These are phyloP conservation scores for Starmerella stellata DNA, from an alignment of 805 yeast genomes.

Conservation along the genomic window DNA sequence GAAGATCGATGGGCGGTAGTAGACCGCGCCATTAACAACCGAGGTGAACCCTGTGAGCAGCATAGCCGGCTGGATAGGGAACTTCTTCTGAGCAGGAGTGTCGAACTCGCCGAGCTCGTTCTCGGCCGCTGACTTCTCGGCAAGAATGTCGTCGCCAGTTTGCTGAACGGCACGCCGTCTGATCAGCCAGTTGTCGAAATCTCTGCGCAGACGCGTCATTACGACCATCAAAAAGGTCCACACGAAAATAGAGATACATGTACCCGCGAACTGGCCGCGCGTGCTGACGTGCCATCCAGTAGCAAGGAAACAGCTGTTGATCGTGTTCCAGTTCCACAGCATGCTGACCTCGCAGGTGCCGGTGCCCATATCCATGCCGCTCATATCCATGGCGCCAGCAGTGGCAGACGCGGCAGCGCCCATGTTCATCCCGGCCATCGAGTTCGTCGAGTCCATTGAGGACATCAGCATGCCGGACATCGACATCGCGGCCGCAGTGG, in stretches of 20 bases:
- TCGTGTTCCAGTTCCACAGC: slow-evolving; percentile 62
- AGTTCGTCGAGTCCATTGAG: not conserved
- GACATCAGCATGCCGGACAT: not conserved
- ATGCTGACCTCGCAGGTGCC: slow-evolving; percentile 27
- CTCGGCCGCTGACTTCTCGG: slow-evolving; percentile 1
- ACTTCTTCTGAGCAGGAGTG: not conserved
- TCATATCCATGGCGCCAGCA: slow-evolving; percentile 9
- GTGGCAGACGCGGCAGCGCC: slow-evolving; percentile 1
- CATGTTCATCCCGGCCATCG: slow-evolving; percentile 4
- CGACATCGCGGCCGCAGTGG: not conserved
- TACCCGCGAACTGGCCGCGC: slow-evolving; percentile 49
- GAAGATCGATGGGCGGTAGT: slow-evolving; percentile 26
- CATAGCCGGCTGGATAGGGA: not conserved
- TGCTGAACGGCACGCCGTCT: not conserved
- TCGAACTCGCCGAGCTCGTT: slow-evolving; percentile 1
- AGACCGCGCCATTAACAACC: not conserved
- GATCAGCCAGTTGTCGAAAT: slow-evolving; percentile 22
- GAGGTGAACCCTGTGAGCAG: not conserved
- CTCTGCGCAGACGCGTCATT: slow-evolving; percentile 37
- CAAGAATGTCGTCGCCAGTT: not conserved
- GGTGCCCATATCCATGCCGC: slow-evolving; percentile 12
- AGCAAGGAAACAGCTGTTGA: slow-evolving; percentile 47
- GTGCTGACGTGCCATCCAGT: slow-evolving; percentile 44
- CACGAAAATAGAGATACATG: slow-evolving; percentile 50
- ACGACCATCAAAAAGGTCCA: slow-evolving; percentile 41